Evolutionary conservation across 164 flowering plant species (phyloP).

Genomic region (Echeveria elegans): DNA sequence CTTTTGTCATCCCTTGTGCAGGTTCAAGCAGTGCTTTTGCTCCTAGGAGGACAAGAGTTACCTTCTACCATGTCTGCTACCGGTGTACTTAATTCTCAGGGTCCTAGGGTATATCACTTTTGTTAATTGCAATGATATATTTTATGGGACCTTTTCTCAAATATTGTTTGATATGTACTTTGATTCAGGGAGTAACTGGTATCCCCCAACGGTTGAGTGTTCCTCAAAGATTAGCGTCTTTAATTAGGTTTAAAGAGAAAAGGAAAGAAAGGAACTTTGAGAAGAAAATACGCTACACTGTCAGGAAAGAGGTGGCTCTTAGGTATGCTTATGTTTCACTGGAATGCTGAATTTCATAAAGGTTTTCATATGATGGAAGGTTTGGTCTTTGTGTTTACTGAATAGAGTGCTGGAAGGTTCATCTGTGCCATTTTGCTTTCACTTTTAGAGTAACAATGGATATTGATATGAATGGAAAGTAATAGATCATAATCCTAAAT

Average conservation of each 20-base stretch:
- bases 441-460: not conserved
- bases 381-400: not conserved
- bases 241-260: slow-evolving; percentile 58
- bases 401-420: not conserved
- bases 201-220: slow-evolving; percentile 36
- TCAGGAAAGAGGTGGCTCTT: slow-evolving; percentile 62
- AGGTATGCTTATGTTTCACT: slow-evolving; percentile 23
- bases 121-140: not conserved
- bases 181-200: slow-evolving; percentile 25
- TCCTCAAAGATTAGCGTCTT: slow-evolving; percentile 53
- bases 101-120: not conserved
- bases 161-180: slow-evolving; percentile 1
- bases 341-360: not conserved
- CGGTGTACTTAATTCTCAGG: slow-evolving; percentile 15
- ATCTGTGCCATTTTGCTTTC: not conserved
- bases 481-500: not conserved
- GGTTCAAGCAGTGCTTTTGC: slow-evolving; percentile 54
- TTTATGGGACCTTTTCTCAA: not conserved
- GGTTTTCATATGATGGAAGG: not conserved
- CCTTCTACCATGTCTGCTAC: slow-evolving; percentile 25
- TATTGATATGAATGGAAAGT: not conserved
- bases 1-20: slow-evolving; percentile 15
- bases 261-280: slow-evolving; percentile 53
- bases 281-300: slow-evolving; percentile 56
- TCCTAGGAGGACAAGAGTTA: slow-evolving; percentile 48